These are phyloP conservation scores for Exophiala viscosa DNA, from an alignment of 2,329 filamentous ascomycete species.

Conservation along the genomic window DNA sequence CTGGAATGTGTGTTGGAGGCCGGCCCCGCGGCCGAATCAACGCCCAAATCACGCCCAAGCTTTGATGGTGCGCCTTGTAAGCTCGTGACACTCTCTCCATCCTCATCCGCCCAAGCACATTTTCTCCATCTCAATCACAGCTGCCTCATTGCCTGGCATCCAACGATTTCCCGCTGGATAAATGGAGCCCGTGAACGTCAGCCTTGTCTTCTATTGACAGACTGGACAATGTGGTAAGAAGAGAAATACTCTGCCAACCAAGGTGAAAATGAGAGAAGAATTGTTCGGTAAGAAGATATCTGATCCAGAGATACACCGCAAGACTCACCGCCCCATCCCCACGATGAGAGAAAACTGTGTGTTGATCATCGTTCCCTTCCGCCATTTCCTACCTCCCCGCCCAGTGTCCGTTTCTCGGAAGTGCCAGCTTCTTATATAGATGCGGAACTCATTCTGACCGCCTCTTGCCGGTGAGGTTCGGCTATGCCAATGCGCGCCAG, in stretches of 20 bases:
- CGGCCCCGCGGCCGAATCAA: conserved; percentile 21
- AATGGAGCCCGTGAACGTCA: conserved; percentile 13
- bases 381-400: not conserved
- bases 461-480: conserved; percentile 16
- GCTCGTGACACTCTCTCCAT: conserved; percentile 6
- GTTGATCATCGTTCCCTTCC: not conserved
- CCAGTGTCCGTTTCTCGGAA: not conserved
- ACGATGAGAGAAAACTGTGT: too few relatives aligned
- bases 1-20: conserved; percentile 17
- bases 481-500: conserved; percentile 19
- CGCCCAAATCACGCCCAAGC: conserved; percentile 16
- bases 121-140: conserved; percentile 22
- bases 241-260: not conserved
- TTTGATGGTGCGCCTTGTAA: conserved; percentile 19
- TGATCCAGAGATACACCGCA: too few relatives aligned
- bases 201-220: conserved; percentile 19
- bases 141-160: conserved; percentile 16
- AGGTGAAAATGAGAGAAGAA: not conserved
- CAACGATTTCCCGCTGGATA: conserved; percentile 15
- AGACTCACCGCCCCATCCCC: too few relatives aligned
- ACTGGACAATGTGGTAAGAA: conserved; percentile 1
- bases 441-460: conserved; percentile 15
- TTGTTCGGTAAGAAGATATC: too few relatives aligned
- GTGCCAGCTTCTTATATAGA: conserved; percentile 18
- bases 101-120: conserved; percentile 10